phyloP scores from a whole-genome alignment of 495 filamentous ascomycete genomes.

The Aspergillus panamensis region DNA sequence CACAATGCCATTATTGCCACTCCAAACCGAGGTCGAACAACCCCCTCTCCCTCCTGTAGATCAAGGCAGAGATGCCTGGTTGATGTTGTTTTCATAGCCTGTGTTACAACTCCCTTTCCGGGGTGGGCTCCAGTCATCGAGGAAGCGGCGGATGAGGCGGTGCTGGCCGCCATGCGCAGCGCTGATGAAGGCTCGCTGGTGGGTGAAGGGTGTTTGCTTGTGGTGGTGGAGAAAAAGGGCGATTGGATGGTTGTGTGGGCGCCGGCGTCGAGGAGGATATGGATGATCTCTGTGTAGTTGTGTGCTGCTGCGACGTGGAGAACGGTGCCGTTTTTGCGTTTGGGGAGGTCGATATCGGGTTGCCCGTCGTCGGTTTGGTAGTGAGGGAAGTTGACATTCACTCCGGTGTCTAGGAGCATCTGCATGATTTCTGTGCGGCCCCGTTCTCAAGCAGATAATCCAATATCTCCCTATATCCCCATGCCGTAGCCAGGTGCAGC shows the following conservation, averaged over 20 bases:
- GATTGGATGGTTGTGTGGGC: neutral
- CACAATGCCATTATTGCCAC: too few relatives aligned
- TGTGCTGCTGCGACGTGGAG: neutral
- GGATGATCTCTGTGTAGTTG: neutral
- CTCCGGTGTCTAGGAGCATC: neutral
- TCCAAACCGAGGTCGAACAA: too few relatives aligned
- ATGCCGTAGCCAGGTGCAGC: neutral
- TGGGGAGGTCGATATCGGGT: neutral
- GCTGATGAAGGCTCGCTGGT: too few relatives aligned
- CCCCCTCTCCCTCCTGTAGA: conserved; percentile 51
- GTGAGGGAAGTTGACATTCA: neutral
- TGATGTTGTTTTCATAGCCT: conserved; percentile 62
- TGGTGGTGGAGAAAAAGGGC: neutral
- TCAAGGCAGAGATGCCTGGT: conserved; percentile 60
- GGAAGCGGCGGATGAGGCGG: too few relatives aligned
- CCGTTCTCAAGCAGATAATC: neutral
- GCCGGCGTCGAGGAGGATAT: neutral
- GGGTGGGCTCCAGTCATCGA: conserved; percentile 26
- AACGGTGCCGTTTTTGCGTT: neutral
- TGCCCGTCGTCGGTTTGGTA: neutral
- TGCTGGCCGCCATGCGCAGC: too few relatives aligned
- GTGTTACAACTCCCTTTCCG: conserved; percentile 59
- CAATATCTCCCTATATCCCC: neutral
- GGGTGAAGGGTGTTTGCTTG: too few relatives aligned
- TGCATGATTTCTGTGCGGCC: conserved; percentile 1